These are phyloP conservation scores for Tylopilus sp. DNA, from an alignment of 768 basidiomycete species.

Conservation along the genomic window DNA sequence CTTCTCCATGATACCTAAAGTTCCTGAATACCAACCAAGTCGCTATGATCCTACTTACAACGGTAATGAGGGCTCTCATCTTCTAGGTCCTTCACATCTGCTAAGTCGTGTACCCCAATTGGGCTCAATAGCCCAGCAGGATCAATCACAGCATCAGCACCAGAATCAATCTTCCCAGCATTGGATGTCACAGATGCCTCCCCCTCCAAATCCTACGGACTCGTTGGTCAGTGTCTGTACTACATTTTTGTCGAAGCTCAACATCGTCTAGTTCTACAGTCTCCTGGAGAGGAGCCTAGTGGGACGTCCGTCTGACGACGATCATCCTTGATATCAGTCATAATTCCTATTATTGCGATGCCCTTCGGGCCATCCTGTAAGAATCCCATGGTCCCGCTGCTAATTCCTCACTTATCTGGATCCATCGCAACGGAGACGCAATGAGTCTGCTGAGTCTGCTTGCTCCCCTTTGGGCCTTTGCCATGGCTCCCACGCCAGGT, in stretches of 20 bases:
- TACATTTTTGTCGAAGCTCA: slow-evolving; percentile 9
- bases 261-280: slow-evolving; percentile 23
- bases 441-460: too few relatives aligned
- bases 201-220: slow-evolving; percentile 53
- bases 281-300: slow-evolving; percentile 48
- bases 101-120: slow-evolving; percentile 39
- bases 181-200: slow-evolving; percentile 48
- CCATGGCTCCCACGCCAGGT: too few relatives aligned
- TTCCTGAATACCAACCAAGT: slow-evolving; percentile 45
- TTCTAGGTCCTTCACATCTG: slow-evolving; percentile 30
- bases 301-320: slow-evolving; percentile 45
- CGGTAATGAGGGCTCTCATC: slow-evolving; percentile 38
- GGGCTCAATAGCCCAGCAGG: slow-evolving; percentile 48
- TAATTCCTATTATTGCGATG: slow-evolving; percentile 43
- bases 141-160: slow-evolving; percentile 28
- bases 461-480: too few relatives aligned
- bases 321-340: slow-evolving; percentile 51
- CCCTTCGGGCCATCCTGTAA: slow-evolving; percentile 44
- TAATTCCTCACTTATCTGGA: slow-evolving; percentile 41
- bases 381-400: slow-evolving; percentile 41
- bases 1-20: slow-evolving; percentile 60
- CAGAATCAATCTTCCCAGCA: slow-evolving; percentile 31
- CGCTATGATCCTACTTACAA: slow-evolving; percentile 54
- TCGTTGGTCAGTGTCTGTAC: slow-evolving; percentile 53
- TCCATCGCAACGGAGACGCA: slow-evolving; percentile 35